Base-by-base conservation (phyloP, 352 stramenopile species). In the Pythium aristosporum region DNA sequence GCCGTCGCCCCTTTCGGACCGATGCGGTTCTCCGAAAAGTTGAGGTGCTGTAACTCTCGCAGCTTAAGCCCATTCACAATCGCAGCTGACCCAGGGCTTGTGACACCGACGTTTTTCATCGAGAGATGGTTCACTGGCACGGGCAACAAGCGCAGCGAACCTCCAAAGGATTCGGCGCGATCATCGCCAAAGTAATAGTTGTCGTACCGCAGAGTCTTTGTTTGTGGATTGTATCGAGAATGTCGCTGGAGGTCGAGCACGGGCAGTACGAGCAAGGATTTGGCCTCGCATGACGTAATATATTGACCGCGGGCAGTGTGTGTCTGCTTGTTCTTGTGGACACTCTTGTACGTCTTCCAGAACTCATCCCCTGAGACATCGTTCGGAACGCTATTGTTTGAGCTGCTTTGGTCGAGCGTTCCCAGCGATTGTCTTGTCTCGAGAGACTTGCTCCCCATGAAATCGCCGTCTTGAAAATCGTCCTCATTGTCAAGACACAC, bases 121-220 rank as follows among this genome's bases (percentile, higher is more conserved):
- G 80, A 88, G 11, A 92, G 48, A 11, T 77, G 69, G 43, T 82
- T 74, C n/a, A 92, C 69, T 7, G 72, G 63, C 2, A 89, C 68
- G 10, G 80, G 76, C 13, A 92, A 61, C 0, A 90, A 57, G 32
- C 86, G 72, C 11, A 92, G 68, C 7, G 83, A 78, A 28, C 82
- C 67, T 1, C 83, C 83, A 30, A 92, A 69, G 0, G 83, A 80
- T 32, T 89, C 76, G 1, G 83, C 80, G 1, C 80, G 77, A 46
- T 85, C 75, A 57, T 90, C 80, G 9, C 83, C 80, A 53, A 92
- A 85, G 63, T 85, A 92, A 58, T 90, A 92, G 59, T 92, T 89
- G 65, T 85, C 76, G 43, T 84, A 92, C 0, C 72, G 63, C 13
- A 92, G 73, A 7, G 71, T 53, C 37, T 81, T 79, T 0, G 58